Base-by-base conservation (phyloP, 148 eudicot species). In the Mesembryanthemum crystallinum region DNA sequence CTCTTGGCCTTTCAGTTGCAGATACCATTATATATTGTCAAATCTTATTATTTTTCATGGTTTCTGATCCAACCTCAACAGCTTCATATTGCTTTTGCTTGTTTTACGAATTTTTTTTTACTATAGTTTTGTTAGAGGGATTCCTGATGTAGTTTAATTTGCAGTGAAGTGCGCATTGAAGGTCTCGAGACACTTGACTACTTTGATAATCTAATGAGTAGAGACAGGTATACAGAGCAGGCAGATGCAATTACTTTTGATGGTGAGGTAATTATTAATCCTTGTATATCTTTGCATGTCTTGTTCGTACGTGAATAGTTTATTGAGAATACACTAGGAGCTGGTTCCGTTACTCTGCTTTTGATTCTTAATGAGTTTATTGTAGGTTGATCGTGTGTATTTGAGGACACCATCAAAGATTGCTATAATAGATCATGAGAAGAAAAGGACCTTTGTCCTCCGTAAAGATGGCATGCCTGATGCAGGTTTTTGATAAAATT, bases 111-210 rank as follows among this genome's bases (percentile, higher is more conserved):
- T 17, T 23, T 24, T 25, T 0, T 15, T 12, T 28, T 27, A 54
- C 42, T 33, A 20, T 64, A 15, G 32, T 43, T 4, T 8, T 81
- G 79, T 33, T 64, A 78, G 78, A 72, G 74, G 81, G 81, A 79
- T 67, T 76, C 32, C 33, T 73, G 42, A 80, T 82, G 76, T 81
- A 29, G 29, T 81, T 77, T 81, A 51, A 71, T 85, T 84, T 83
- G 82, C 92, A 92, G 97, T 83, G 97, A 92, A 84, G 97, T 92
- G 67, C 97, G 97, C 37, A 88, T 92, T 73, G 97, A 92, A 88
- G 97, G 97, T 58, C 78, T 92, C 81, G 97, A 92, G 88, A 92
- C 94, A 23, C 91, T 92, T 24, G 97, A 92, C 83, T 92, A 88
- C 82, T 85, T 89, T 33, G 94, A 92, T 77, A 87, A 88, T 70